phyloP scores from a whole-genome alignment of 129 eudicot genomes.

The Flaveria bidentis region DNA sequence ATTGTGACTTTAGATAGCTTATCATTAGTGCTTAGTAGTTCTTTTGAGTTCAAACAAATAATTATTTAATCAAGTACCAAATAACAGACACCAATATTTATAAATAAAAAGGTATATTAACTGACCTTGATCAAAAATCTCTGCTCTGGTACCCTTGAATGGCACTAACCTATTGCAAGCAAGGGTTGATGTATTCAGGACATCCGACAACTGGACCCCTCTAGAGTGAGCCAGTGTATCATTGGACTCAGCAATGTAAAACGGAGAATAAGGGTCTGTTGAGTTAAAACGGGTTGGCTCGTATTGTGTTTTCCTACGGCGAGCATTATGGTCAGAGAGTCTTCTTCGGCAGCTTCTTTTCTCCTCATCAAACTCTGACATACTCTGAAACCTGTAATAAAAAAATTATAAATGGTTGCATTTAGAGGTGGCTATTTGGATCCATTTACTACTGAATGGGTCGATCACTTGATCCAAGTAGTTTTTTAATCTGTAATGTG shows the following conservation, averaged over 20 bases:
- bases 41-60: constrained; percentile 7
- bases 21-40: background rate
- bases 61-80: background rate
- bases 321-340: constrained; percentile 86
- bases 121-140: constrained; percentile 55
- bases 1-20: background rate
- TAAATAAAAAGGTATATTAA: constrained; percentile 6
- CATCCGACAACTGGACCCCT: constrained; percentile 37
- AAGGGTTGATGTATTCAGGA: constrained; percentile 31
- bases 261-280: constrained; percentile 51
- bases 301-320: constrained; percentile 78
- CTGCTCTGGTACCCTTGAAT: constrained; percentile 44
- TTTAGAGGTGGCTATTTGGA: constrained; percentile 1
- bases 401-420: background rate
- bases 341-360: constrained; percentile 84
- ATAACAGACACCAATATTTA: background rate
- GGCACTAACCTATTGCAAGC: constrained; percentile 38
- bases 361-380: constrained; percentile 76
- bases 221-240: constrained; percentile 40
- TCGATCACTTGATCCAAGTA: background rate
- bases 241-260: constrained; percentile 43
- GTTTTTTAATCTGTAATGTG: background rate
- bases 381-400: constrained; percentile 63
- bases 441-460: background rate
- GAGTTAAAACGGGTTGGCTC: constrained; percentile 56